phyloP scores from a whole-genome alignment of 371 early-diverging fungal species.

The Mortierella sp. region DNA sequence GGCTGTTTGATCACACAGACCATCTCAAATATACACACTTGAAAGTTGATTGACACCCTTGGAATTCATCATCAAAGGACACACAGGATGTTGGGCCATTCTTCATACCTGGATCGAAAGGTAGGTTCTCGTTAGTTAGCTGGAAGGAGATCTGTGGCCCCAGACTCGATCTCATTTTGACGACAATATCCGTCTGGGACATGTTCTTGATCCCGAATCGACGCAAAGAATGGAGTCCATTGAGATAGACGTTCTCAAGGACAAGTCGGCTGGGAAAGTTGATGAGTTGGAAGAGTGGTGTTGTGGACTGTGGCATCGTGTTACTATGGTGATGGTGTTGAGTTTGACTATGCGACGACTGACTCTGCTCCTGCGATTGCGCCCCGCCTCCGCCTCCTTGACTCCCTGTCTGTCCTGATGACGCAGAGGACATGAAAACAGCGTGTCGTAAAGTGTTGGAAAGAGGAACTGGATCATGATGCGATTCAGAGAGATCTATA shows the following conservation, averaged over 20 bases:
- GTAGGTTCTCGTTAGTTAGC: slow-evolving; percentile 88
- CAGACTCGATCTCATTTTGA: slow-evolving; percentile 87
- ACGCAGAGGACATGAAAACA: not conserved
- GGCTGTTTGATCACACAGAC: not conserved
- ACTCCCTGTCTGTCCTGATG: not conserved
- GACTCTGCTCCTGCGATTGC: slow-evolving; percentile 2
- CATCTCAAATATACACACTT: not conserved
- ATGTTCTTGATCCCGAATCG: slow-evolving; percentile 81
- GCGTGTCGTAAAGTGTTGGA: slow-evolving; percentile 7
- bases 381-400: slow-evolving; percentile 1
- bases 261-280: slow-evolving; percentile 70
- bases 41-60: not conserved
- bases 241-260: slow-evolving; percentile 83
- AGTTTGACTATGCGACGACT: slow-evolving; percentile 15
- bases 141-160: slow-evolving; percentile 90
- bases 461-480: not conserved
- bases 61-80: not conserved
- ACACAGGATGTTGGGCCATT: not conserved
- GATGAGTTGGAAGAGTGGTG: slow-evolving; percentile 68
- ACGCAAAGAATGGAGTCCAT: slow-evolving; percentile 86
- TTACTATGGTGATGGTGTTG: slow-evolving; percentile 18
- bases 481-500: slow-evolving; percentile 5
- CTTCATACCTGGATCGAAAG: slow-evolving; percentile 55
- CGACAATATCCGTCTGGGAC: slow-evolving; percentile 67
- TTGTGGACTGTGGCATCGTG: slow-evolving; percentile 22